Conservation (phyloP, 2,329 filamentous ascomycete species). For the Pseudocercospora crystallina region DNA sequence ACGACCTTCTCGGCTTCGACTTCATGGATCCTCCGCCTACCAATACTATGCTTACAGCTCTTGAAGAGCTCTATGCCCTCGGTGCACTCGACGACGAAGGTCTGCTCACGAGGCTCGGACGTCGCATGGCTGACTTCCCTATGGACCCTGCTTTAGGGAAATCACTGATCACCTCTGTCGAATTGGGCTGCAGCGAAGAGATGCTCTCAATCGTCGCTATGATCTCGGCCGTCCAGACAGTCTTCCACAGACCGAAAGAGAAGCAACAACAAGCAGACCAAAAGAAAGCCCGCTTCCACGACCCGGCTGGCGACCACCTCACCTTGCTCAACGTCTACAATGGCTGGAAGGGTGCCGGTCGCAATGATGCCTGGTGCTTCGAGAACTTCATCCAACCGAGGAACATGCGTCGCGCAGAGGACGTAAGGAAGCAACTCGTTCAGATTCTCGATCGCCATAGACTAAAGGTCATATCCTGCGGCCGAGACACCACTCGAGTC, state of each 20-base stretch:
- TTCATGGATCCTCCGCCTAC: conserved; percentile 99
- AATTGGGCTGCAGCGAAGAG: conserved; percentile 88
- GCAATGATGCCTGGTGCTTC: conserved; percentile 86
- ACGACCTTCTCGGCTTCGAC: conserved; percentile 93
- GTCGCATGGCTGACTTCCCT: conserved; percentile 98
- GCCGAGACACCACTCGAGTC: conserved; percentile 81
- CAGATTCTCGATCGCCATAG: conserved; percentile 93
- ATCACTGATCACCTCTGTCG: conserved; percentile 81
- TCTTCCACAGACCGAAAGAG: conserved; percentile 96
- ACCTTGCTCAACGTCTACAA: conserved; percentile 97
- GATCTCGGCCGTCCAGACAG: conserved; percentile 74
- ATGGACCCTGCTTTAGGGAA: conserved; percentile 95
- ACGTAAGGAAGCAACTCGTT: conserved; percentile 87
- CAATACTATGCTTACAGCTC: conserved; percentile 93
- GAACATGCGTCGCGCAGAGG: conserved; percentile 82
- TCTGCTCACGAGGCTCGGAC: conserved; percentile 81
- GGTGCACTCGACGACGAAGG: conserved; percentile 94
- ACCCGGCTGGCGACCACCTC: conserved; percentile 89
- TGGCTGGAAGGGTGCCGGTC: conserved; percentile 85
- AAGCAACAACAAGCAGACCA: conserved; percentile 96
- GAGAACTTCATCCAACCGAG: conserved; percentile 97
- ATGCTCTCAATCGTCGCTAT: conserved; percentile 92
- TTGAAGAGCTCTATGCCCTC: conserved; percentile 92
- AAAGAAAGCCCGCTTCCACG: conserved; percentile 97
- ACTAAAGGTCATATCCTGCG: conserved; percentile 79